Evolutionary conservation across 345 rosid species (phyloP), one percentile per base, ranked within the genome.

Genomic region (Moringa oleifera): DNA sequence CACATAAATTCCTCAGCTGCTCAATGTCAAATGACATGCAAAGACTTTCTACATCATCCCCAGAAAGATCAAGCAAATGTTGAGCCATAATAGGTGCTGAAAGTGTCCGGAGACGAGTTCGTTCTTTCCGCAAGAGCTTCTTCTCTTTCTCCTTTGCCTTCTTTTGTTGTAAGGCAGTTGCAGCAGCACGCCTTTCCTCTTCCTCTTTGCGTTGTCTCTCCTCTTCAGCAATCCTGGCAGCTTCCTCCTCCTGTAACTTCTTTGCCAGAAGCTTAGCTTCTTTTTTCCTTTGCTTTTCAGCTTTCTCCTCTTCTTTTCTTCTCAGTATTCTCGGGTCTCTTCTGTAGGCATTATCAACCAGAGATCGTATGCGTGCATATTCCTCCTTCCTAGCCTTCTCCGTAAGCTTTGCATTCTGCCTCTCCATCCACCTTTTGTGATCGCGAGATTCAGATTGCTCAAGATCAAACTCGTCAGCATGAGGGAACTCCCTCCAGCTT

Each of bases 401-500:
- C 0, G 97, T 61, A 8, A 81, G 83, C 66, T 84, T 91, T 4
- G 87, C 86, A 74, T 95, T 95, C 81, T 95, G 97, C 82, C 95
- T 89, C 82, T 95, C 99, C 96, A 95, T 91, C 99, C 99, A 95
- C 73, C 99, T 91, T 76, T 69, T 88, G 55, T 95, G 97, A 54
- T 95, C 98, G 66, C 99, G 98, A 50, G 95, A 89, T 70, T 95
- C 99, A 0, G 99, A 94, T 71, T 91, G 82, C 55, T 95, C 99
- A 31, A 95, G 78, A 75, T 95, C 97, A 79, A 81, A 88, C 80
- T 95, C 99, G 68, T 91, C 97, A 16, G 86, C 83, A 74, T 89
- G 96, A 12, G 99, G 97, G 75, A 95, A 95, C 67, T 95, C 99
- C 53, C 99, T 89, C 99, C 99, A 95, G 73, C 99, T 95, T 79